These are phyloP conservation scores for Blastobotrys illinoisensis DNA, from an alignment of 1,139 yeast genomes.

Conservation along the genomic window DNA sequence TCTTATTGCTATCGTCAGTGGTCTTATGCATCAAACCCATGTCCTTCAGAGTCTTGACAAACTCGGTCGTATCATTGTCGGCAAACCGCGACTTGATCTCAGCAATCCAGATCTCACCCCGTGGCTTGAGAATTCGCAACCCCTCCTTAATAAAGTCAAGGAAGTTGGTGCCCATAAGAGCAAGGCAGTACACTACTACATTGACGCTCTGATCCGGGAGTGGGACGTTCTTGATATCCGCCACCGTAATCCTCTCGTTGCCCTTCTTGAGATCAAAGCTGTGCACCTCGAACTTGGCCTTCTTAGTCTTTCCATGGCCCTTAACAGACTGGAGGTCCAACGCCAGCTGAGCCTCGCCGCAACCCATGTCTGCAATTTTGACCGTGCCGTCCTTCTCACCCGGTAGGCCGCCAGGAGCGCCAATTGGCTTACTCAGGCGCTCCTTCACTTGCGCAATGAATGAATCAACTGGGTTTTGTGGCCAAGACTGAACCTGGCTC, in stretches of 20 bases:
- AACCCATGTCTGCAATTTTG: constrained; percentile 95
- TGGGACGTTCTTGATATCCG: constrained; percentile 90
- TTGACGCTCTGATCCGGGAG: constrained; percentile 70
- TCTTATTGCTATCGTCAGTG: constrained; percentile 82
- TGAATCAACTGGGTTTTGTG: constrained; percentile 92
- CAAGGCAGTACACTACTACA: constrained; percentile 83
- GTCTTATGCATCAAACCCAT: constrained; percentile 82
- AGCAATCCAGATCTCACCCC: constrained; percentile 96
- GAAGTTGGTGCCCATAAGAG: constrained; percentile 96
- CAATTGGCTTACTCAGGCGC: constrained; percentile 61
- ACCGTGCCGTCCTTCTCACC: constrained; percentile 40
- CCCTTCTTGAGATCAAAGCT: constrained; percentile 86
- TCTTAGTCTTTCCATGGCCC: constrained; percentile 35
- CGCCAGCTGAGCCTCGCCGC: constrained; percentile 93
- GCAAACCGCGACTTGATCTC: constrained; percentile 90
- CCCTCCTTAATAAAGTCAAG: constrained; percentile 90
- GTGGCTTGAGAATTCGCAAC: constrained; percentile 74
- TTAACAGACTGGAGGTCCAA: constrained; percentile 48
- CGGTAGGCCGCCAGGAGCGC: constrained; percentile 95
- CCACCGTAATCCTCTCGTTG: constrained; percentile 86
- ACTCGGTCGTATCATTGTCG: constrained; percentile 55
- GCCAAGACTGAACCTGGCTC: constrained; percentile 94
- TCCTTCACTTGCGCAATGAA: constrained; percentile 67
- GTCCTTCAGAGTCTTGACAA: constrained; percentile 68
- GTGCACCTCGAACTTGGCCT: constrained; percentile 53